phyloP scores from a whole-genome alignment of 768 basidiomycete genomes.

The Trametopsis cervina region DNA sequence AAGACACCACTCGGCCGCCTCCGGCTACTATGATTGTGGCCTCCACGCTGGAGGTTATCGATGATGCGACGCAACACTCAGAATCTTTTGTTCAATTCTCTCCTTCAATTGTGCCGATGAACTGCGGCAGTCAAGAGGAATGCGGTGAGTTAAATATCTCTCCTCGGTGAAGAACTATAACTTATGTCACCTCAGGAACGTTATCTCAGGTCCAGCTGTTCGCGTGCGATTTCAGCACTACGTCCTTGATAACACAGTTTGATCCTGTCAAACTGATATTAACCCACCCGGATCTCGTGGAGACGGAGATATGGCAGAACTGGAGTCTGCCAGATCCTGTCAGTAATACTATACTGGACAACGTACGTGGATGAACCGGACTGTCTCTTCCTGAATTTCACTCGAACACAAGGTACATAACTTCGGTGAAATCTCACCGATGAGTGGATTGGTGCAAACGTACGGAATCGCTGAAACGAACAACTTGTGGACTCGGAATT shows the following conservation, averaged over 20 bases:
- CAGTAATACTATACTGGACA: neutral
- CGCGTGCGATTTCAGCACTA: neutral
- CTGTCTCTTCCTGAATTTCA: no score
- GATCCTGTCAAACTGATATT: no score
- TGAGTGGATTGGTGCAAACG: neutral
- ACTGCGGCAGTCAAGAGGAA: no score
- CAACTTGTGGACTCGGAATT: neutral
- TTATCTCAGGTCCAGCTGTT: neutral
- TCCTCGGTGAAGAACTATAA: neutral
- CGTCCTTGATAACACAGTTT: neutral
- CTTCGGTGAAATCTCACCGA: constrained; percentile 1
- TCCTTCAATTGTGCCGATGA: no score
- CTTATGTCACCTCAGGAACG: neutral
- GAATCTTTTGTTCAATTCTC: no score
- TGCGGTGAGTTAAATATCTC: no score
- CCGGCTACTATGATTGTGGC: neutral
- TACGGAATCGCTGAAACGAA: neutral
- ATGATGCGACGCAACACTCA: no score
- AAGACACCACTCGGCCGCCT: neutral
- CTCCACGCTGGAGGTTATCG: neutral
- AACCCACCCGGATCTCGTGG: neutral
- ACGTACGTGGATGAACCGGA: neutral
- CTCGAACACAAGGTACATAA: constrained; percentile 1
- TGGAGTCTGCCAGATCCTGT: constrained; percentile 1
- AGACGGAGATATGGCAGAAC: neutral